phyloP scores from a whole-genome alignment of 1,284 basidiomycete species.

The Paramarasmius palmivorus region DNA sequence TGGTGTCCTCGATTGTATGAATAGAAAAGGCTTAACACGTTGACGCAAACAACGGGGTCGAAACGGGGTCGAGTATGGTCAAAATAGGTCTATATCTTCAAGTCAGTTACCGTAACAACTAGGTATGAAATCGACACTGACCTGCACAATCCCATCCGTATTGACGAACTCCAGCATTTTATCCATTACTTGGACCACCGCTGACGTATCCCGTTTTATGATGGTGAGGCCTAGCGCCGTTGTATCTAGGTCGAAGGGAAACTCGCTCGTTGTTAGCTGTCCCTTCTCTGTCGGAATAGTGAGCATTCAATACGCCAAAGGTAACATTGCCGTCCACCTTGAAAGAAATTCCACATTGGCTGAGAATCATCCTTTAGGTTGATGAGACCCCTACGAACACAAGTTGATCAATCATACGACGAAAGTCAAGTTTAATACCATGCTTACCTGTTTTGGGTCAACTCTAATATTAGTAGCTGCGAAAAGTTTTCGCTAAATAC shows the following conservation, averaged over 20 bases:
- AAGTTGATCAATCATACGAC: too few species aligned
- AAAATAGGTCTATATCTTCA: slow-evolving; percentile 47
- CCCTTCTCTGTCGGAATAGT: slow-evolving; percentile 31
- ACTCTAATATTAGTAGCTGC: slow-evolving; percentile 57
- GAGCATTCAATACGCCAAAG: too few species aligned
- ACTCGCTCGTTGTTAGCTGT: slow-evolving; percentile 40
- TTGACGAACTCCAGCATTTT: slow-evolving; percentile 52
- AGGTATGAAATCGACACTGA: slow-evolving; percentile 18
- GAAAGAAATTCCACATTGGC: slow-evolving; percentile 54
- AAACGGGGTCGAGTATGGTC: slow-evolving; percentile 49
- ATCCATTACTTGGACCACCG: slow-evolving; percentile 45
- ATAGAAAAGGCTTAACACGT: slow-evolving; percentile 50
- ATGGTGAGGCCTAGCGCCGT: slow-evolving; percentile 52
- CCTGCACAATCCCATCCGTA: slow-evolving; percentile 49
- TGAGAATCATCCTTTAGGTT: slow-evolving; percentile 40
- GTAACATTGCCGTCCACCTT: slow-evolving; percentile 29
- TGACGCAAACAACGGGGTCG: slow-evolving; percentile 54
- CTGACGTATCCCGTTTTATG: slow-evolving; percentile 31
- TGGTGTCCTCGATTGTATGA: slow-evolving; percentile 46
- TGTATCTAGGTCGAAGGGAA: slow-evolving; percentile 52
- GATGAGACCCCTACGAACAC: slow-evolving; percentile 37
- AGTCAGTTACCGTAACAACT: neutral
- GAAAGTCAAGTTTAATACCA: too few species aligned
- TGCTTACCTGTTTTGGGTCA: slow-evolving; percentile 44
- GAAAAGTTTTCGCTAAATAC: slow-evolving; percentile 51